Evolutionary conservation across 73 alveolate genomes (phyloP).

Genomic region (Diophrys sp.): DNA sequence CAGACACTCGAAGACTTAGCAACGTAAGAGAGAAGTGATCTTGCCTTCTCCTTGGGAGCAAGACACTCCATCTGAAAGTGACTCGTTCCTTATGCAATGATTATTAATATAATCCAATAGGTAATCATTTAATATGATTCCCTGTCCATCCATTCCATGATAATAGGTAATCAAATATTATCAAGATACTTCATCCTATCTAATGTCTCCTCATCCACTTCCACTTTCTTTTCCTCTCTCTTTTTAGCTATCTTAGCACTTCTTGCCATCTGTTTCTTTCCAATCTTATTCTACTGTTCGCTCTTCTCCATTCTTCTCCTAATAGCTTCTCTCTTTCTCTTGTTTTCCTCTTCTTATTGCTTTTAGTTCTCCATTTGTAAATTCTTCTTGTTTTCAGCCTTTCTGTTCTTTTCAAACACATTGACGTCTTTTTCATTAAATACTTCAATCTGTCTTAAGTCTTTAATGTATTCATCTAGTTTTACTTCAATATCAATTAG

Average conservation of each 20-base stretch:
- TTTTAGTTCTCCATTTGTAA: constrained; percentile 14
- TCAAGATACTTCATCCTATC: constrained; percentile 51
- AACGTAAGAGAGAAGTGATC: too few relatives aligned
- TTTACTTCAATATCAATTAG: constrained; percentile 32
- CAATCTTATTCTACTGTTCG: constrained; percentile 13
- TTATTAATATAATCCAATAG: too few relatives aligned
- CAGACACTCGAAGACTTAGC: too few relatives aligned
- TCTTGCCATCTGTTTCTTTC: constrained; percentile 3
- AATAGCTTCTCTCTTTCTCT: constrained; percentile 24
- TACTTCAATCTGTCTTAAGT: constrained; percentile 35
- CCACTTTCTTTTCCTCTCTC: constrained; percentile 22
- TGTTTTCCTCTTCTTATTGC: constrained; percentile 17
- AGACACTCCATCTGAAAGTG: too few relatives aligned
- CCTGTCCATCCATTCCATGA: too few relatives aligned
- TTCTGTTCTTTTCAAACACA: constrained; percentile 18
- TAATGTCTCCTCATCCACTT: constrained; percentile 34
- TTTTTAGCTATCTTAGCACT: constrained; percentile 9
- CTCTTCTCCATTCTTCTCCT: constrained; percentile 28
- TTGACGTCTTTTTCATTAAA: constrained; percentile 44
- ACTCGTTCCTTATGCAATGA: too few relatives aligned
- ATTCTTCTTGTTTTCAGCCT: constrained; percentile 19
- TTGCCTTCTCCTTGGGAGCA: too few relatives aligned
- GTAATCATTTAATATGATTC: too few relatives aligned
- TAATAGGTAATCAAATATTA: constrained; percentile 1
- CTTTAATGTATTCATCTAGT: constrained; percentile 31